Conservation (phyloP, 2,329 filamentous ascomycete species). For the Dactylonectria estremocensis region DNA sequence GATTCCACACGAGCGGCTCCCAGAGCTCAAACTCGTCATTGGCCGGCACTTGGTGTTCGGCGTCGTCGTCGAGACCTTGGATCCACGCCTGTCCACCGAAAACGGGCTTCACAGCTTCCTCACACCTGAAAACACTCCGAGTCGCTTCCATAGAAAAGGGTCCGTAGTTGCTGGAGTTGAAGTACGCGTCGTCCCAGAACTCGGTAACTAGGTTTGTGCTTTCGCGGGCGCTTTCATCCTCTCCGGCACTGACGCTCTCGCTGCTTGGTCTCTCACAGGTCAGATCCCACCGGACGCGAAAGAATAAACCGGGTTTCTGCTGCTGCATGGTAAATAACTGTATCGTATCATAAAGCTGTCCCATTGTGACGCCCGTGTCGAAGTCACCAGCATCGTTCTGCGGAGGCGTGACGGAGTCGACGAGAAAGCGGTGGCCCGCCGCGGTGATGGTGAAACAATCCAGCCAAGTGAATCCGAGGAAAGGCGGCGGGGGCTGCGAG, state of each 20-base stretch:
- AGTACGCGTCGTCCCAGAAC: background rate
- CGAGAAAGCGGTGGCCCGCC: background rate
- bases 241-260: background rate
- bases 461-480: slow-evolving; percentile 34
- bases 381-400: slow-evolving; percentile 8
- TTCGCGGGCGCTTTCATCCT: background rate
- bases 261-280: background rate
- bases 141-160: background rate
- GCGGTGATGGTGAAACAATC: slow-evolving; percentile 9
- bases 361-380: slow-evolving; percentile 34
- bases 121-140: background rate
- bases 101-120: background rate
- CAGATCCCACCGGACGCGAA: background rate
- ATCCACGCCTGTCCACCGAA: background rate
- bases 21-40: background rate
- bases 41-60: too few species aligned
- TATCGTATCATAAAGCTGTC: slow-evolving; percentile 34
- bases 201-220: background rate
- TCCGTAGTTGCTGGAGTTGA: background rate
- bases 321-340: background rate
- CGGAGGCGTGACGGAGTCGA: background rate
- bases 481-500: slow-evolving; percentile 42
- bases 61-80: background rate
- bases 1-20: background rate
- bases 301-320: background rate